phyloP scores from a whole-genome alignment of 2,329 filamentous ascomycete species.

The Aurifilum marmelostoma region DNA sequence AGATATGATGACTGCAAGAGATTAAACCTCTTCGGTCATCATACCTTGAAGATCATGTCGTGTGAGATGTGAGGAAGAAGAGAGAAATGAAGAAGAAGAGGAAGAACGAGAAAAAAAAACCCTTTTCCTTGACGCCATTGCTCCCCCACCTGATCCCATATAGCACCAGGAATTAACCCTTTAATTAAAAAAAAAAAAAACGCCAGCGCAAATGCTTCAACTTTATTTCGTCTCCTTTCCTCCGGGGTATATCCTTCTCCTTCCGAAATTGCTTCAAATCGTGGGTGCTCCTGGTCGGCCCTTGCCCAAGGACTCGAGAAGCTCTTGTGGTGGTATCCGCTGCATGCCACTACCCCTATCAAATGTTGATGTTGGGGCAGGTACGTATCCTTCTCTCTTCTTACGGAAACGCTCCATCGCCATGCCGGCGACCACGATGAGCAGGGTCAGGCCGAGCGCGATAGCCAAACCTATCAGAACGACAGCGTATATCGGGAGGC shows the following conservation, averaged over 20 bases:
- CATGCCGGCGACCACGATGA: slow-evolving; percentile 76
- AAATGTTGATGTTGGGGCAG: slow-evolving; percentile 70
- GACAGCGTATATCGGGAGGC: slow-evolving; percentile 41
- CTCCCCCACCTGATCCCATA: slow-evolving; percentile 20
- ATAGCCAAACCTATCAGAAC: slow-evolving; percentile 82
- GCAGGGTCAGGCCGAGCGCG: slow-evolving; percentile 74
- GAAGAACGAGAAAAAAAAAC: slow-evolving; percentile 13
- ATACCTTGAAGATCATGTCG: not conserved
- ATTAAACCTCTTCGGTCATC: not conserved
- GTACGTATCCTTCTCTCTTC: slow-evolving; percentile 77
- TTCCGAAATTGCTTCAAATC: slow-evolving; percentile 43
- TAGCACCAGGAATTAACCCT: slow-evolving; percentile 17
- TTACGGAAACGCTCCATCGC: slow-evolving; percentile 75
- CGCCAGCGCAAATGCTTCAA: slow-evolving; percentile 26
- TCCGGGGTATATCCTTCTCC: slow-evolving; percentile 21
- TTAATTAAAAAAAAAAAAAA: slow-evolving; percentile 15
- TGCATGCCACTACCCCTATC: slow-evolving; percentile 62
- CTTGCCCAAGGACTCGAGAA: slow-evolving; percentile 57
- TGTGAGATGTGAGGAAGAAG: not conserved
- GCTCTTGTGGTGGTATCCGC: slow-evolving; percentile 63
- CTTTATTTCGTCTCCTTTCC: slow-evolving; percentile 1
- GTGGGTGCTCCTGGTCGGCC: slow-evolving; percentile 53
- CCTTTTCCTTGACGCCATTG: slow-evolving; percentile 26
- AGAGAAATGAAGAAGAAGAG: not conserved
- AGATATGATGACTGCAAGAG: not conserved